Evolutionary conservation across 768 basidiomycete genomes (phyloP), one percentile per base, ranked within the genome.

Genomic region (Leucosporidium yakuticum): DNA sequence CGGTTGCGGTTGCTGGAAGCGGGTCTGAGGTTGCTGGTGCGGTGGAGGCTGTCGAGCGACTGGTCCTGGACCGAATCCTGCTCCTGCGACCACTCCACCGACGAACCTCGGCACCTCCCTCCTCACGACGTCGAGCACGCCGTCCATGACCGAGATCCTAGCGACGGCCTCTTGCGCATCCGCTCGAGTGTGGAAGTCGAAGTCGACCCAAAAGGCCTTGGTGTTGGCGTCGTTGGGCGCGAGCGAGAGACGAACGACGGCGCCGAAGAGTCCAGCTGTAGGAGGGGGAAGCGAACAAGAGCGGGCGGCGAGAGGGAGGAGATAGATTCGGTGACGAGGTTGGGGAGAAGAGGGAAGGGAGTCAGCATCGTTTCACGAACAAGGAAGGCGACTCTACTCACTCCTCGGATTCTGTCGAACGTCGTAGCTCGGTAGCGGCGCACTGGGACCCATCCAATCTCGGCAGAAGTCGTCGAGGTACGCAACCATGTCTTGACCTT

Each of bases 141-240:
- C 66, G 25, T 48, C 50, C 11, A 29, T 20, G 11, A 59, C 11
- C 2, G 66, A 61, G 11, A 47, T 2, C 1, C 11, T 19, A 12
- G 66, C 66, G 20, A 58, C 61, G n/a, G 66, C 66, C 21, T 67
- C 66, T 25, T 67, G 34, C 4, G 66, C 66, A 4, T 49, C 25
- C 34, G 47, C n/a, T 19, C 66, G 66, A 21, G 12, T 51, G 20
- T 0, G n/a, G 34, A 49, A 34, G n/a, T 31, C 32, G 59, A 47
- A 56, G 51, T 54, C 64, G 59, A 65, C 53, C 23, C 25, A 54
- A 53, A 47, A 62, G 5, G 60, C 20, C 5, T 29, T 56, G 32
- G 50, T 48, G 55, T 31, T 50, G 29, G 23, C 5, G 31, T 6
- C 5, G 47, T 25, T 6, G 11, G 60, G 32, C 11, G 49, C 39